Base-by-base conservation (phyloP, 2,329 filamentous ascomycete genomes). In the Simplicillium sp. region DNA sequence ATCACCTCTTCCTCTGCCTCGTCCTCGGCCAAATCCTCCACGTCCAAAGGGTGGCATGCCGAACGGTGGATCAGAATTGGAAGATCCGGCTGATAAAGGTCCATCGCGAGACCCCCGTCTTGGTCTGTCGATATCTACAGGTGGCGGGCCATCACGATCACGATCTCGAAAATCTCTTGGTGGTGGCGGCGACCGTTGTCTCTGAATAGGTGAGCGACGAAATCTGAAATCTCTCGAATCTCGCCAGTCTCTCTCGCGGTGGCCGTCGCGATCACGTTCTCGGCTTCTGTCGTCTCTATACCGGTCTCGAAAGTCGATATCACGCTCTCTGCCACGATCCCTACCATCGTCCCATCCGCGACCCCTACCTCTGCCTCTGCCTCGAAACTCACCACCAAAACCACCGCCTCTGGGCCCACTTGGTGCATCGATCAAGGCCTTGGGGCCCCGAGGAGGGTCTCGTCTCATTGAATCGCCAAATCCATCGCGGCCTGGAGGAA, bases 371-470 rank as follows among this genome's bases (percentile, higher is more conserved):
- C 70, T 76, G 6, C 64, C 63, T 11, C 62, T 56, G 43, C 68
- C 70, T 47, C 77, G 69, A 50, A 80, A 82, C 39, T 87, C 84
- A 17, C 77, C 71, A 3, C 67, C 66, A 54, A 82, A 85, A 8
- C 76, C 78, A 43, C 80, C 73, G 34, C 82, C 82, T 43, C 84
- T 74, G 12, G 80, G 82, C 25, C 79, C 80, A 47, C 73, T 76
- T n/a, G 77, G 74, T 25, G 76, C 65, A 45, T 90, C 85, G 44
- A 84, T 74, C 43, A 88, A 66, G 4, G 84, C 86, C 59, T 89
- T 87, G 11, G 88, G 87, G 1, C 85, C 88, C 42, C 87, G 75
- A 3, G 88, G 88, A 2, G 85, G 82, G 47, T 94, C 86, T 48
- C 82, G 73, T 25, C 67, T 58, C 56, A 72, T 48, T 50, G 71